Evolutionary conservation across 768 basidiomycete species (phyloP).

Genomic region (Suillus fuscotomentosus): DNA sequence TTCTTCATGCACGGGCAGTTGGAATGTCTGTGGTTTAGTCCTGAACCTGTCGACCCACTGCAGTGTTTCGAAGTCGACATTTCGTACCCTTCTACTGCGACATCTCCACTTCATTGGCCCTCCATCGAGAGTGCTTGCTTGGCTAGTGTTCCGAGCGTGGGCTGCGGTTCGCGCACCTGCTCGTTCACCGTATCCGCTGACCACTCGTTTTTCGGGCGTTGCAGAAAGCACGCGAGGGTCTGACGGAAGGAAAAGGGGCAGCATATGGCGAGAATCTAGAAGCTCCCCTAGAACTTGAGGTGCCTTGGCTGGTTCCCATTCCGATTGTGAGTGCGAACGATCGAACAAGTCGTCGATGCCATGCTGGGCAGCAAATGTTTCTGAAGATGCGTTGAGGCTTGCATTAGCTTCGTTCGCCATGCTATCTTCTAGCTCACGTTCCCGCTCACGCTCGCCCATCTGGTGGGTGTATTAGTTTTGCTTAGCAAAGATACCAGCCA

Average conservation of each 20-base stretch:
- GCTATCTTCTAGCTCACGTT: conserved; percentile 48
- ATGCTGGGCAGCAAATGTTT: conserved; percentile 41
- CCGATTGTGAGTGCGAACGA: conserved; percentile 54
- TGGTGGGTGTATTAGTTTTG: conserved; percentile 24
- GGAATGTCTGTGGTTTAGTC: conserved; percentile 52
- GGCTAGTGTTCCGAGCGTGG: conserved; percentile 39
- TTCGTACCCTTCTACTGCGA: conserved; percentile 57
- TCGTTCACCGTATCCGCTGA: conserved; percentile 21
- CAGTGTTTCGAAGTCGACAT: conserved; percentile 57
- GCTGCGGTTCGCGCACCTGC: background rate
- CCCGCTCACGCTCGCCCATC: conserved; percentile 70
- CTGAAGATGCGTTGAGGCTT: conserved; percentile 31
- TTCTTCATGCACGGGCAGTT: conserved; percentile 35
- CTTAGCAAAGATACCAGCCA: background rate
- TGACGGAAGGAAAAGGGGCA: conserved; percentile 81
- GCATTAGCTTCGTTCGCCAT: conserved; percentile 32
- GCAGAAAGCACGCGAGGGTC: conserved; percentile 78
- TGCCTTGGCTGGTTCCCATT: conserved; percentile 77
- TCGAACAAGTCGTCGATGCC: conserved; percentile 84
- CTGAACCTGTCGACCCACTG: conserved; percentile 70
- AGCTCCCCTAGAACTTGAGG: conserved; percentile 88
- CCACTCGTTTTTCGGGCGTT: conserved; percentile 44
- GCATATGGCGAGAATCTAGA: conserved; percentile 90
- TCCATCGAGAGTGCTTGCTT: conserved; percentile 33
- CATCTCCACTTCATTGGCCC: conserved; percentile 58